Evolutionary conservation across 768 basidiomycete species (phyloP).

Genomic region (Omphalotus guepiniiformis): DNA sequence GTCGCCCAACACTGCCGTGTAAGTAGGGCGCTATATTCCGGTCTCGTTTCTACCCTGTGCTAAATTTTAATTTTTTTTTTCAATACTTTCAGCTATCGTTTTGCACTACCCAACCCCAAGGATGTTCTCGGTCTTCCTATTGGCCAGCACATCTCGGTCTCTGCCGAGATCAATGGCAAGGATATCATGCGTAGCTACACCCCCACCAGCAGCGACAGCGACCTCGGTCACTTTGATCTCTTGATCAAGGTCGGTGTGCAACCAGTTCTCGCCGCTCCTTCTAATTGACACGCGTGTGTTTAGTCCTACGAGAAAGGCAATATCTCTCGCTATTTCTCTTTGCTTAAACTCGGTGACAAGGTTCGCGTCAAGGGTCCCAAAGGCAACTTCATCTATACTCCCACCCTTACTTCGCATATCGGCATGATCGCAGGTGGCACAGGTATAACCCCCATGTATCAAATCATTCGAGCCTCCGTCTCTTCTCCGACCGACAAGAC

Average conservation of each 20-base stretch:
- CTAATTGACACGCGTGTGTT: constrained; percentile 44
- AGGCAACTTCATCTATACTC: constrained; percentile 85
- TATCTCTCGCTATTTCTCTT: constrained; percentile 82
- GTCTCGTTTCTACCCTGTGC: not conserved
- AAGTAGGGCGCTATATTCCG: constrained; percentile 28
- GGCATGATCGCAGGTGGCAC: constrained; percentile 99
- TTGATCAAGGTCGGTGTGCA: constrained; percentile 77
- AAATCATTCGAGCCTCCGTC: constrained; percentile 92
- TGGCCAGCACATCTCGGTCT: constrained; percentile 93
- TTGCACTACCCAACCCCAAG: constrained; percentile 68
- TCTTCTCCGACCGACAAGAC: constrained; percentile 87
- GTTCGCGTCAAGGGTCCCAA: constrained; percentile 94
- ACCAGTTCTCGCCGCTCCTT: constrained; percentile 5
- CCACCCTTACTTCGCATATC: constrained; percentile 68
- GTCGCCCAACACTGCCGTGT: constrained; percentile 97
- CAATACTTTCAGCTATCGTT: constrained; percentile 77
- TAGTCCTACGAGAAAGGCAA: constrained; percentile 97
- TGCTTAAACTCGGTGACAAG: constrained; percentile 83
- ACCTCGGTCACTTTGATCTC: constrained; percentile 91
- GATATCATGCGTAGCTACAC: constrained; percentile 90
- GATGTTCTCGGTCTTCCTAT: constrained; percentile 91
- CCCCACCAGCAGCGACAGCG: constrained; percentile 90
- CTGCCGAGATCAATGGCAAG: constrained; percentile 90
- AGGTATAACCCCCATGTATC: constrained; percentile 98
- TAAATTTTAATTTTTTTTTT: constrained; percentile 4